Evolutionary conservation across 352 stramenopile species (phyloP), one percentile per base, ranked within the genome.

Genomic region (Phytophthora idaei): DNA sequence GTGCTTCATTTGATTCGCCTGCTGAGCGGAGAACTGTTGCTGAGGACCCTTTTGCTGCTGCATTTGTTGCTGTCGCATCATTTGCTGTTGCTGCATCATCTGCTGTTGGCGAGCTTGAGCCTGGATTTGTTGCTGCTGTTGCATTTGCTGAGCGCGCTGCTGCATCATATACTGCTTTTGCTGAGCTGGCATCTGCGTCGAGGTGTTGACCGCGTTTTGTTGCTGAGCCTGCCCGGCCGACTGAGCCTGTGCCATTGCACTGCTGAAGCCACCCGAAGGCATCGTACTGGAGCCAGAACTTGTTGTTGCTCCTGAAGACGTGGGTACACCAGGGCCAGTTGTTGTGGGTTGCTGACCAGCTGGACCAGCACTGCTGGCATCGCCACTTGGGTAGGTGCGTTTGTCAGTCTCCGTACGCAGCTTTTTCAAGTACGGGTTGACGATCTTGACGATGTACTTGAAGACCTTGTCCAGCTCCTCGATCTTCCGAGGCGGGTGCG

Each of bases 361-460:
- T 21, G 65, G 50, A 45, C 44, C 10, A 48, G 64, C 21, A 57
- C n/a, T 34, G 48, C 44, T 68, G 25, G 36, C 36, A 39, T 61
- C 67, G n/a, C 31, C 56, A 25, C 12, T 21, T 52, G 71, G 64
- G 27, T 74, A 85, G 12, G 62, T 90, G 4, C 85, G 74, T 41
- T 88, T 90, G 61, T 92, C 85, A n/a, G 85, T 95, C 72, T 95
- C 87, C 1, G 83, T 90, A 25, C 83, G 85, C 41, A 95, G 65
- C 67, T 95, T 95, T 75, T 95, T 95, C 66, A 95, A 48, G 47
- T 93, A 95, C 58, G 87, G 87, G 57, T 92, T 92, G 27, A 95
- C 87, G 31, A 95, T 95, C 67, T 93, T 93, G 15, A 95, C 82
- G 57, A 95, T 93, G 74, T 95, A 95, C 76, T 95, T 95, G 71